Evolutionary conservation across 1,139 yeast genomes (phyloP).

Genomic region (Sugiyamaella xylanicola): DNA sequence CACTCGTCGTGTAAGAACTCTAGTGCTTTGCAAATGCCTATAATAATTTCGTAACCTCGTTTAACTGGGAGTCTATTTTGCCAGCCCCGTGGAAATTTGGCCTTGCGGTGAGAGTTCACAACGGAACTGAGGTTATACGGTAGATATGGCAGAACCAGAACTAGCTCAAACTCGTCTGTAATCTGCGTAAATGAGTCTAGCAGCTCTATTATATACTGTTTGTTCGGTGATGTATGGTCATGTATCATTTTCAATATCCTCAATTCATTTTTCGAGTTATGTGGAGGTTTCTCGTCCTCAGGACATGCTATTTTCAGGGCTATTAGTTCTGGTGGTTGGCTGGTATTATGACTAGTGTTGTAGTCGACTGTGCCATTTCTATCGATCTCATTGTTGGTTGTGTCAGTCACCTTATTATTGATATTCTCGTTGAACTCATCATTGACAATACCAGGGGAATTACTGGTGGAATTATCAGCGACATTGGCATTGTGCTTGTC

Average conservation of each 20-base stretch:
- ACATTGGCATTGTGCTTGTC: no score
- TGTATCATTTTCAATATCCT: slow-evolving; percentile 36
- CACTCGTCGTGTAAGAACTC: slow-evolving; percentile 50
- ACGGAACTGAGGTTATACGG: slow-evolving; percentile 43
- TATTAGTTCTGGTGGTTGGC: background rate
- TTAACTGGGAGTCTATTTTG: slow-evolving; percentile 38
- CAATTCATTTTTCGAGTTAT: slow-evolving; percentile 49
- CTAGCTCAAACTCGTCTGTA: slow-evolving; percentile 44
- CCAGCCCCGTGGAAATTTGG: slow-evolving; percentile 39
- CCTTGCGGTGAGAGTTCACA: slow-evolving; percentile 40
- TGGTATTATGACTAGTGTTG: background rate
- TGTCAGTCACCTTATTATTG: background rate
- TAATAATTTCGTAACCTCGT: slow-evolving; percentile 42
- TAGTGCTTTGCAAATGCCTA: slow-evolving; percentile 54
- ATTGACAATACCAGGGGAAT: no score
- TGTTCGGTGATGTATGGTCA: slow-evolving; percentile 13
- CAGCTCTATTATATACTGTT: slow-evolving; percentile 33
- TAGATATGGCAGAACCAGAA: slow-evolving; percentile 48
- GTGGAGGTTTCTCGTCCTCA: slow-evolving; percentile 55
- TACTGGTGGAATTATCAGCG: no score
- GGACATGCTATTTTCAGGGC: slow-evolving; percentile 52
- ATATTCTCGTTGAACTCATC: background rate
- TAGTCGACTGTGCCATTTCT: no score
- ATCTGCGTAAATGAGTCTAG: slow-evolving; percentile 36
- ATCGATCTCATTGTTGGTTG: no score